A percentile compares a stretch with the other conserved stretches of the same genome.
Evolutionary conservation across 352 stramenopile species (phyloP).

Genomic region (Elongisporangium prolatum): DNA sequence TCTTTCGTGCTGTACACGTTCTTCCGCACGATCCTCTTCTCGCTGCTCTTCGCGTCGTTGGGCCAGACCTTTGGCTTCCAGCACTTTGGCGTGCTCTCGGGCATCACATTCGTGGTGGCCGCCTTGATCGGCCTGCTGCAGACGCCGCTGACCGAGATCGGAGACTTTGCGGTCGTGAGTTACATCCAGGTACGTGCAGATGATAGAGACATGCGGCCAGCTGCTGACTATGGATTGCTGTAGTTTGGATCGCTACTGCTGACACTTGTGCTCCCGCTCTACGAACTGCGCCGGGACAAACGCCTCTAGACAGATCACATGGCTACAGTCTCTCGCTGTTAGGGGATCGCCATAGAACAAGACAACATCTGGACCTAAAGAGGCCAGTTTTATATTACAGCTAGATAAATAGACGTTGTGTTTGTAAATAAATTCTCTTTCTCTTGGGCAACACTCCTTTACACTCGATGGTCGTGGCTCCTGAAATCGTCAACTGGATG

Average conservation of each 20-base stretch:
- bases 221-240: slow-evolving; percentile 1
- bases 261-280: slow-evolving; percentile 43
- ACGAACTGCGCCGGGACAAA: slow-evolving; percentile 30
- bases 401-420: not conserved
- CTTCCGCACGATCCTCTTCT: slow-evolving; percentile 82
- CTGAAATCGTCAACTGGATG: not conserved
- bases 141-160: slow-evolving; percentile 51
- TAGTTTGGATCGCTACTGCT: slow-evolving; percentile 47
- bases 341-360: not conserved
- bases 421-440: not conserved
- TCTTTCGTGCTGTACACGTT: slow-evolving; percentile 74
- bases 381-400: not conserved
- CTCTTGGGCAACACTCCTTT: not conserved
- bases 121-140: slow-evolving; percentile 60
- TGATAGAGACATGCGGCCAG: slow-evolving; percentile 5
- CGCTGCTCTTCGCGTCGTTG: slow-evolving; percentile 78
- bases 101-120: slow-evolving; percentile 70
- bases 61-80: slow-evolving; percentile 78
- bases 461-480: too few species aligned
- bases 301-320: slow-evolving; percentile 3
- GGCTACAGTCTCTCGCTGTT: not conserved
- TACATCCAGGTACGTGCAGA: slow-evolving; percentile 41
- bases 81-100: slow-evolving; percentile 79
- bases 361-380: not conserved
- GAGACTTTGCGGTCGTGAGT: slow-evolving; percentile 33